These are phyloP conservation scores for Actinomortierella ambigua DNA, from an alignment of 371 early-diverging fungal genomes.

Conservation along the genomic window DNA sequence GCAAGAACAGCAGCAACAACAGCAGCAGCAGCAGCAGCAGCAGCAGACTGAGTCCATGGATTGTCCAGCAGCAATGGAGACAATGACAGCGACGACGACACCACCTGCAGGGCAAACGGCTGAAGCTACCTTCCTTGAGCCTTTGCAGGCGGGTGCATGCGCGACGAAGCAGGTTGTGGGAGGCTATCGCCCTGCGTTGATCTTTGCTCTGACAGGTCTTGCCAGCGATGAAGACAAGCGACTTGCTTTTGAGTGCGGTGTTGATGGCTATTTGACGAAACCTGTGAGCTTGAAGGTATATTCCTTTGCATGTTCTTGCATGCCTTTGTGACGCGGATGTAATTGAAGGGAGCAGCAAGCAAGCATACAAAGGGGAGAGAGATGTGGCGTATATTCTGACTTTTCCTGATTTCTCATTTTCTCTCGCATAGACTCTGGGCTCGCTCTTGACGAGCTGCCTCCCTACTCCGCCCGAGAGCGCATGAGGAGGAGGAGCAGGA, in stretches of 20 bases:
- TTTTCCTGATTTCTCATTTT: background rate
- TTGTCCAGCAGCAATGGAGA: background rate
- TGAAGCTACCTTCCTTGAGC: too few relatives aligned
- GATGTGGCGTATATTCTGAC: too few relatives aligned
- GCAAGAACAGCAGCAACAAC: background rate
- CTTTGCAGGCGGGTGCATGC: too few relatives aligned
- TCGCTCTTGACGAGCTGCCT: constrained; percentile 15
- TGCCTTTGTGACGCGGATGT: too few relatives aligned
- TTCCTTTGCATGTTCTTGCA: too few relatives aligned
- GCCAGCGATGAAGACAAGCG: constrained; percentile 48
- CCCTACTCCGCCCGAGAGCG: background rate
- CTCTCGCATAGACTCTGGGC: constrained; percentile 14
- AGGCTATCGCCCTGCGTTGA: constrained; percentile 32
- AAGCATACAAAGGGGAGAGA: too few relatives aligned
- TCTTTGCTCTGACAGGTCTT: constrained; percentile 50
- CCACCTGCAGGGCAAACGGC: too few relatives aligned
- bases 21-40: background rate
- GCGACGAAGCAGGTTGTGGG: background rate
- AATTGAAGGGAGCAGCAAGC: too few relatives aligned
- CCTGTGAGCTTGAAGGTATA: constrained; percentile 48
- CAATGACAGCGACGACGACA: background rate
- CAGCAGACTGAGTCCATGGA: too few relatives aligned
- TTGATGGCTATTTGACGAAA: constrained; percentile 52
- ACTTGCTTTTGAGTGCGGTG: constrained; percentile 49
- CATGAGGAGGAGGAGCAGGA: background rate